These are phyloP conservation scores for Trichosporon ovoides DNA, from an alignment of 1,284 basidiomycete species.

Conservation along the genomic window DNA sequence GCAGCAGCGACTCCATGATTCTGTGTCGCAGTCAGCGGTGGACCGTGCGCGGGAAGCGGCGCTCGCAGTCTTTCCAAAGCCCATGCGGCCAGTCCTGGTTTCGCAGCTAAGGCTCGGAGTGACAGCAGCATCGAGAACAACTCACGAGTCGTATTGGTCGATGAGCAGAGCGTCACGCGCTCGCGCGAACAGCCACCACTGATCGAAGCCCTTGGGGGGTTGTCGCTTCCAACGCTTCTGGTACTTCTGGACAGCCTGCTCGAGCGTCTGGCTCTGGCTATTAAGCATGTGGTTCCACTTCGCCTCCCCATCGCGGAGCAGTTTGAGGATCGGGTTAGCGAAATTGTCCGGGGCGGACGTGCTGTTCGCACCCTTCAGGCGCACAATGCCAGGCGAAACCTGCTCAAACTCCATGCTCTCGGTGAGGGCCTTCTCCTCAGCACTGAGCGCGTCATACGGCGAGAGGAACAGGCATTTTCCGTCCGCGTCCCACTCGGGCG, in stretches of 20 bases:
- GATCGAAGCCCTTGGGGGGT: slow-evolving; percentile 50
- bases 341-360: slow-evolving; percentile 24
- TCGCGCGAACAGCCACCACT: slow-evolving; percentile 31
- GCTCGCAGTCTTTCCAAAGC: no score
- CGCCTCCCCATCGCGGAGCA: slow-evolving; percentile 49
- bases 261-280: slow-evolving; percentile 50
- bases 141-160: slow-evolving; percentile 48
- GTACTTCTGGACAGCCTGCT: slow-evolving; percentile 51
- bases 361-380: slow-evolving; percentile 17
- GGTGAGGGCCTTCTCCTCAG: slow-evolving; percentile 37
- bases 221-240: slow-evolving; percentile 45
- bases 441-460: slow-evolving; percentile 43
- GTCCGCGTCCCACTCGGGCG: slow-evolving; percentile 44
- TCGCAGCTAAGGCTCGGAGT: neutral
- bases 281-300: slow-evolving; percentile 50
- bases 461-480: slow-evolving; percentile 47
- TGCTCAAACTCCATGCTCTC: slow-evolving; percentile 31
- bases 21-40: slow-evolving; percentile 19
- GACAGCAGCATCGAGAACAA: slow-evolving; percentile 5
- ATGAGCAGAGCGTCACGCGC: slow-evolving; percentile 41
- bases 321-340: slow-evolving; percentile 47
- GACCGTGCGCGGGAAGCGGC: neutral
- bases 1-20: slow-evolving; percentile 46
- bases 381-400: slow-evolving; percentile 38
- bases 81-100: no score